Conservation (phyloP, 192 early-diverging fungal species). For the Linnemannia elongata region DNA sequence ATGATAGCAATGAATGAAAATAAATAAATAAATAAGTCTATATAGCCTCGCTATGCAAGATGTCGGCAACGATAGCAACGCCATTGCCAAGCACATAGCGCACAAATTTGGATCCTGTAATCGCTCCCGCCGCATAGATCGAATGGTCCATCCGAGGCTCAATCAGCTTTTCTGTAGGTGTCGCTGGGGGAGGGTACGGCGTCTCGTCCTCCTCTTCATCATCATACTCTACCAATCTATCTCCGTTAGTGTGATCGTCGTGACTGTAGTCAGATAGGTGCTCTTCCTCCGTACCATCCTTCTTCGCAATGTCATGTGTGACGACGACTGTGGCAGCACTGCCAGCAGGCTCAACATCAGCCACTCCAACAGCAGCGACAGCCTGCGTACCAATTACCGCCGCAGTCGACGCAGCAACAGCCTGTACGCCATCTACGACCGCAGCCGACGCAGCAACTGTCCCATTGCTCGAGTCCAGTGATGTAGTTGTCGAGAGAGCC, state of each 20-base stretch:
- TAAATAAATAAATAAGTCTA: background rate
- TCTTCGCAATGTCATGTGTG: background rate
- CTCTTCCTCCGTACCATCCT: background rate
- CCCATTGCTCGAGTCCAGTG: background rate
- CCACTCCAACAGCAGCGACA: background rate
- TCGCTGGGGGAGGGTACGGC: background rate
- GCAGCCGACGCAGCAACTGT: background rate
- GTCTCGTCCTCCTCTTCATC: background rate
- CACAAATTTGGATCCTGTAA: constrained; percentile 56
- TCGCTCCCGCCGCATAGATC: constrained; percentile 51
- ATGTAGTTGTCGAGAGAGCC: background rate
- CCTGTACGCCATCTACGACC: background rate
- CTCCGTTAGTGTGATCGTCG: no score
- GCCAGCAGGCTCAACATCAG: background rate
- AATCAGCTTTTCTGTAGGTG: background rate
- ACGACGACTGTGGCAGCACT: background rate
- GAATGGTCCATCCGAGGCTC: constrained; percentile 42
- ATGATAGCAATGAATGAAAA: no score
- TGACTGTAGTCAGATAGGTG: background rate
- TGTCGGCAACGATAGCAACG: constrained; percentile 45
- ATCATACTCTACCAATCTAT: background rate
- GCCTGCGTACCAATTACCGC: background rate
- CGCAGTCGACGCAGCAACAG: no score
- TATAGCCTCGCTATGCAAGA: constrained; percentile 21
- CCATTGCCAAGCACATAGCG: constrained; percentile 55